These are phyloP conservation scores for Mesostigma viride DNA, from an alignment of 139 green algal genomes.

Conservation along the genomic window DNA sequence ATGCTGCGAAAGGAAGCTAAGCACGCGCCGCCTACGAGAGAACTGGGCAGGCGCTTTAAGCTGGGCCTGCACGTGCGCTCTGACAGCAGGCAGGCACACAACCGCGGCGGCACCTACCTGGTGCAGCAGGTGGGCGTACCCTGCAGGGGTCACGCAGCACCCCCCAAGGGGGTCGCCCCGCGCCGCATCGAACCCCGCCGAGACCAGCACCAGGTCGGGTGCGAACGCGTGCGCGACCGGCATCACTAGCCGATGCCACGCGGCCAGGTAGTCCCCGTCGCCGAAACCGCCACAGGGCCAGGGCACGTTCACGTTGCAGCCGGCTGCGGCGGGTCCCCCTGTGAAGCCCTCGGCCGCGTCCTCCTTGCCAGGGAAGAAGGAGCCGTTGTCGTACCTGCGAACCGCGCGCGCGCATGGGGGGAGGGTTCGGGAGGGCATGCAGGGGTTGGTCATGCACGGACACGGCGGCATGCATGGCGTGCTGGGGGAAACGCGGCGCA, in stretches of 20 bases:
- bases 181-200: conserved; percentile 41
- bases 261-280: conserved; percentile 17
- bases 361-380: conserved; percentile 15
- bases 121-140: too few species aligned
- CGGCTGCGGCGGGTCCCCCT: too few species aligned
- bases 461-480: too few species aligned
- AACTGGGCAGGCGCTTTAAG: too few species aligned
- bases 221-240: conserved; percentile 33
- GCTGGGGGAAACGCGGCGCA: too few species aligned
- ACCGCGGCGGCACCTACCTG: conserved; percentile 22
- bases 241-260: conserved; percentile 12
- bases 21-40: too few species aligned
- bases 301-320: conserved; percentile 15
- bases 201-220: conserved; percentile 71
- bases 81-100: too few species aligned
- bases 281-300: conserved; percentile 19
- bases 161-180: conserved; percentile 20
- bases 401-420: too few species aligned
- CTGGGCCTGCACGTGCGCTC: too few species aligned
- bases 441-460: neutral
- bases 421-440: neutral
- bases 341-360: conserved; percentile 20
- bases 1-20: too few species aligned
- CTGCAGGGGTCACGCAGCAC: conserved; percentile 20
- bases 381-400: conserved; percentile 23